Evolutionary conservation across 2,329 filamentous ascomycete genomes (phyloP).

Genomic region (Davidsoniella neocaledoniae): DNA sequence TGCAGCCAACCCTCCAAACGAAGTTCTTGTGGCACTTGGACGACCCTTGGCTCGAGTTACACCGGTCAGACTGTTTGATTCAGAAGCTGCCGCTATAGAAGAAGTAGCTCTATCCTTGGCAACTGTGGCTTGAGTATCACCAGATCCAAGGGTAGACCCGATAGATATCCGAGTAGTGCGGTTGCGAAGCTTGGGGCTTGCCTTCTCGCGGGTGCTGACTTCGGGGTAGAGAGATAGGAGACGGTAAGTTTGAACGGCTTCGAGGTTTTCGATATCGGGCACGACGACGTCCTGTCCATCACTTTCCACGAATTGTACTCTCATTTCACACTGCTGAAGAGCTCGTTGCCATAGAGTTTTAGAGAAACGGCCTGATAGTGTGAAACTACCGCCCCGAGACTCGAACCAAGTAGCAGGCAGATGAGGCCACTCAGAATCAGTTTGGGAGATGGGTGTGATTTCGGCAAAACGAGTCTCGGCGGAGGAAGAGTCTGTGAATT

Average conservation of each 20-base stretch:
- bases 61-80: not conserved
- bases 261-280: conserved; percentile 9
- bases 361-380: conserved; percentile 2
- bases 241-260: conserved; percentile 11
- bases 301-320: too few species aligned
- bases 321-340: not conserved
- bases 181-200: not conserved
- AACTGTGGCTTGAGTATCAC: too few species aligned
- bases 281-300: not conserved
- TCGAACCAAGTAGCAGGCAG: not conserved
- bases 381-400: conserved; percentile 1
- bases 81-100: too few species aligned
- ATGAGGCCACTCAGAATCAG: not conserved
- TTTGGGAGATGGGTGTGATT: not conserved
- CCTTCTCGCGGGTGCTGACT: conserved; percentile 1
- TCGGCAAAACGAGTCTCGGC: not conserved
- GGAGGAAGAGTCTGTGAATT: not conserved
- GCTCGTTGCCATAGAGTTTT: conserved; percentile 11
- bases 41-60: conserved; percentile 11
- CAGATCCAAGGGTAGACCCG: too few species aligned
- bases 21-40: conserved; percentile 4
- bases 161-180: not conserved
- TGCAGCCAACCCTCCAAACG: conserved; percentile 5
- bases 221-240: conserved; percentile 7
- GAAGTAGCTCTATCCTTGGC: too few species aligned